phyloP scores from a whole-genome alignment of 768 basidiomycete genomes.

The Lyophyllum shimeji region DNA sequence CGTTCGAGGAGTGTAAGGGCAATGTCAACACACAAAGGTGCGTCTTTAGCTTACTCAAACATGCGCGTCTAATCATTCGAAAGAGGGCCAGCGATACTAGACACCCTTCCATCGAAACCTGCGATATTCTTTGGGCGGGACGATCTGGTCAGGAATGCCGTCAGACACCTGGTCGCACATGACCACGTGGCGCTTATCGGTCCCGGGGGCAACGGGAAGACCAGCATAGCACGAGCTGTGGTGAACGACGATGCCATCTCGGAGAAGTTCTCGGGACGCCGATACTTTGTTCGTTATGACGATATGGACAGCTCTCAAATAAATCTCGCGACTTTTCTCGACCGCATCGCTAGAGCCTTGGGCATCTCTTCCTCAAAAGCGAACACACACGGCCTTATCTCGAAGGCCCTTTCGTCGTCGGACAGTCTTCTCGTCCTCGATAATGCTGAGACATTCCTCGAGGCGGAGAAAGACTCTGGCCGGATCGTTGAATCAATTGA shows the following conservation, averaged over 20 bases:
- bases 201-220: constrained; percentile 15
- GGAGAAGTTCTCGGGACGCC: constrained; percentile 2
- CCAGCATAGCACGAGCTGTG: constrained; percentile 9
- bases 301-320: constrained; percentile 11
- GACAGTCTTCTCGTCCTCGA: constrained; percentile 12
- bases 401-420: not conserved
- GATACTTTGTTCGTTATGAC: constrained; percentile 13
- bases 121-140: not conserved
- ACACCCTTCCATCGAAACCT: not conserved
- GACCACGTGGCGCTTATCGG: constrained; percentile 12
- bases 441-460: constrained; percentile 16
- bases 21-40: too few species aligned
- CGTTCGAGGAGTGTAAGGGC: not conserved
- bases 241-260: constrained; percentile 3
- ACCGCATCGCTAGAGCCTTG: not conserved
- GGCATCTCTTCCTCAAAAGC: not conserved
- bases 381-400: not conserved
- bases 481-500: constrained; percentile 7
- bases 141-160: not conserved
- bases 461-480: constrained; percentile 9
- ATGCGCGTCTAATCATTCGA: too few species aligned
- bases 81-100: not conserved
- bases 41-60: too few species aligned
- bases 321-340: constrained; percentile 8
- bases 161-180: not conserved